Conservation (phyloP, 495 filamentous ascomycete species). For the Elasticomyces elasticus region DNA sequence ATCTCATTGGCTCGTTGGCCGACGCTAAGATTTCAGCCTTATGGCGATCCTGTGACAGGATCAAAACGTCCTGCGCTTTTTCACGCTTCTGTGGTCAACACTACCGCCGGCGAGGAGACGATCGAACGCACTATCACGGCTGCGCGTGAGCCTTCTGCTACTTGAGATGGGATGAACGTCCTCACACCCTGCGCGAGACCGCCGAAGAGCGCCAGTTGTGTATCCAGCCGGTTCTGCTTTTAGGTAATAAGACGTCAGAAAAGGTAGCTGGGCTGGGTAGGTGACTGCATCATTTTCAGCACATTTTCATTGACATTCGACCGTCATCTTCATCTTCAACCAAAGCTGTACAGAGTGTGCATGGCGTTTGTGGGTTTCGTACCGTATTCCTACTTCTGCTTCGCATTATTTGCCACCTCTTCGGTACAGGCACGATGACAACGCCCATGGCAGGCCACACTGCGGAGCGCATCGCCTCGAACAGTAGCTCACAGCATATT, state of each 20-base stretch:
- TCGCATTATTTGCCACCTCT: background rate
- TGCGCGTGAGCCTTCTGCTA: background rate
- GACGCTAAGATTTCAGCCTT: background rate
- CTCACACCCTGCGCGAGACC: too few species aligned
- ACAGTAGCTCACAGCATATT: background rate
- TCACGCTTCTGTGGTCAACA: background rate
- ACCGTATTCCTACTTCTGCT: background rate
- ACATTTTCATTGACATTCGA: background rate
- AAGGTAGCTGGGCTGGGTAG: too few species aligned
- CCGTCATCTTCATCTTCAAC: background rate
- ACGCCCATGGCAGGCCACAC: background rate
- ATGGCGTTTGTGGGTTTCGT: conserved; percentile 1
- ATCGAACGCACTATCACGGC: too few species aligned
- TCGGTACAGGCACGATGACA: background rate
- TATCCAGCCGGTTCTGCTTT: too few species aligned
- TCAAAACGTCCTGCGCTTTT: background rate
- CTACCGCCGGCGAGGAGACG: too few species aligned
- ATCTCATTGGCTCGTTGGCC: background rate
- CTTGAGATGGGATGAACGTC: too few species aligned
- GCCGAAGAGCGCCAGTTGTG: too few species aligned
- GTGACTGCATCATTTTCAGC: too few species aligned
- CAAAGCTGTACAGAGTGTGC: background rate
- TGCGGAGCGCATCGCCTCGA: background rate
- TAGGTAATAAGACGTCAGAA: background rate
- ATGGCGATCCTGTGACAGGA: background rate